phyloP scores from a whole-genome alignment of 73 alveolate species.

The Blepharisma japonicum region DNA sequence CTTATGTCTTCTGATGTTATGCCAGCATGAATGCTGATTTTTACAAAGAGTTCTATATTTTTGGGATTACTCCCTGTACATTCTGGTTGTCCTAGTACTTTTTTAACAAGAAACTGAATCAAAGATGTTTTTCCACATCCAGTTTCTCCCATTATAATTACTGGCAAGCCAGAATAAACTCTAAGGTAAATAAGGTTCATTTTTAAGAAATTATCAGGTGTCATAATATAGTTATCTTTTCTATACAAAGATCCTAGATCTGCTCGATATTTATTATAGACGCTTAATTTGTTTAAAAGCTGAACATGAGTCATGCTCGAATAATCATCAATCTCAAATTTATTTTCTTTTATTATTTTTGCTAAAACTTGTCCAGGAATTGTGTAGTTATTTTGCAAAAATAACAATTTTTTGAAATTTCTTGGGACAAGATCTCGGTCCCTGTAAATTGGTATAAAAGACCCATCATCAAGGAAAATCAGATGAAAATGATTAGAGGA shows the following conservation, averaged over 20 bases:
- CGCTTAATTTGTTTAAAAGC: not conserved
- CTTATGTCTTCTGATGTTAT: conserved; percentile 46
- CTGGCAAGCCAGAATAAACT: conserved; percentile 51
- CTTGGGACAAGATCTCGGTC: not conserved
- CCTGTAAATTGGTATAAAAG: not conserved
- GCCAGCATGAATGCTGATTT: conserved; percentile 63
- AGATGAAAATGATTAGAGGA: conserved; percentile 17
- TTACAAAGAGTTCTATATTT: conserved; percentile 44
- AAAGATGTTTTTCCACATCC: conserved; percentile 79
- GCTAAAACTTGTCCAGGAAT: not conserved
- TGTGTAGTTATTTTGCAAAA: not conserved
- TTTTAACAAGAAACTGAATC: conserved; percentile 54
- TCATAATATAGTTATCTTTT: conserved; percentile 25
- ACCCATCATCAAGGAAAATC: conserved; percentile 18
- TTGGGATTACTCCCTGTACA: too few species aligned
- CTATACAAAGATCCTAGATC: not conserved
- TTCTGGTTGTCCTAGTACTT: conserved; percentile 30
- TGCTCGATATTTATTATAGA: not conserved
- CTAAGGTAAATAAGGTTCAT: conserved; percentile 45
- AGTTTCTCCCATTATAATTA: conserved; percentile 78
- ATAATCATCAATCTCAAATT: not conserved
- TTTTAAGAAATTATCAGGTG: conserved; percentile 54
- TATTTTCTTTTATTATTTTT: not conserved
- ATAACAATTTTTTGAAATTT: not conserved
- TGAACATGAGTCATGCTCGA: not conserved